Evolutionary conservation across 2,329 filamentous ascomycete species (phyloP).

Genomic region (Colletotrichum coccodes): DNA sequence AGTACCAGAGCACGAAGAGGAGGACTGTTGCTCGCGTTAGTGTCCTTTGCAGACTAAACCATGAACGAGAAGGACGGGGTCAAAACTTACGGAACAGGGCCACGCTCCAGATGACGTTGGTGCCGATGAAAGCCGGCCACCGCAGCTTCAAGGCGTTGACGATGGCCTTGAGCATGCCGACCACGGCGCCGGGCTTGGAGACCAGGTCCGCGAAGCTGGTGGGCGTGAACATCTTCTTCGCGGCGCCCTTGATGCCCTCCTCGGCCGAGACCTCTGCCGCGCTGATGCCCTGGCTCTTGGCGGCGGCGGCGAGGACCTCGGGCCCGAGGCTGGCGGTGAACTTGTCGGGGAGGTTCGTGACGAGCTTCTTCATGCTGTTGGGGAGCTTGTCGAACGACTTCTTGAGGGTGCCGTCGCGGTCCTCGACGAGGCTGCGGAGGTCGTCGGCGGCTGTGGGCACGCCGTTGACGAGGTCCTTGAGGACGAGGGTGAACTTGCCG

Average conservation of each 20-base stretch:
- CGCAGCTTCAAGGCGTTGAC: constrained; percentile 86
- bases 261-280: constrained; percentile 59
- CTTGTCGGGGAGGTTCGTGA: constrained; percentile 85
- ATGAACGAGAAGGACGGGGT: background rate
- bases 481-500: constrained; percentile 85
- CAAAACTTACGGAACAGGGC: constrained; percentile 80
- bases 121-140: constrained; percentile 91
- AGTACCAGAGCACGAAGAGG: constrained; percentile 97
- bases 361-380: constrained; percentile 82
- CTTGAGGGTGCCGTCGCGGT: constrained; percentile 69
- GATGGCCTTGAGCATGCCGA: constrained; percentile 87
- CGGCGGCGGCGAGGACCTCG: constrained; percentile 82
- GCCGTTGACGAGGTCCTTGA: constrained; percentile 92
- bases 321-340: constrained; percentile 80
- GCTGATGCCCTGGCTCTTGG: constrained; percentile 76
- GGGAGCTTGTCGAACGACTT: constrained; percentile 76
- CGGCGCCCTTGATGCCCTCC: constrained; percentile 61
- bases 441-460: constrained; percentile 94
- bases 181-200: constrained; percentile 87
- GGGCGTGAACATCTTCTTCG: constrained; percentile 75
- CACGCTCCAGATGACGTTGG: constrained; percentile 89
- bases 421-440: constrained; percentile 72
- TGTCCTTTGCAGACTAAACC: background rate
- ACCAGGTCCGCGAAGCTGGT: constrained; percentile 82
- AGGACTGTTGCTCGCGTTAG: constrained; percentile 66